phyloP scores from a whole-genome alignment of 2,329 filamentous ascomycete species.

The Aulographum hederae region DNA sequence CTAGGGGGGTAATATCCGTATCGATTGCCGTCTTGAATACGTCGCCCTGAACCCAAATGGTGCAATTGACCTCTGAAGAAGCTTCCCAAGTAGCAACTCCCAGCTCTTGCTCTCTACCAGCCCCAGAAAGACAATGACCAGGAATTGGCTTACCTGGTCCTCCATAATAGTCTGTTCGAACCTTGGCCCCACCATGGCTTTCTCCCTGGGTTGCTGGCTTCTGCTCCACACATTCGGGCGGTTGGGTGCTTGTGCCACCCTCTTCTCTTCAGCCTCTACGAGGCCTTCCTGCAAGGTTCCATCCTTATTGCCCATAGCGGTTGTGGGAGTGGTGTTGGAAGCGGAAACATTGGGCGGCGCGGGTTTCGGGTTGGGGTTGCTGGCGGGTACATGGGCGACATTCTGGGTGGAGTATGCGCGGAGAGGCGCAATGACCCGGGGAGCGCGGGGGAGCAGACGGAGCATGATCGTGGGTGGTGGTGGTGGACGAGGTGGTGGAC shows the following conservation, averaged over 20 bases:
- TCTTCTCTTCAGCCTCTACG: constrained; percentile 34
- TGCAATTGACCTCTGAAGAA: no score
- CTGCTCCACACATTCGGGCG: constrained; percentile 62
- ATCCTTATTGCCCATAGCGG: constrained; percentile 30
- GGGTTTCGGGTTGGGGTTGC: constrained; percentile 33
- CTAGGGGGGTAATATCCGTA: no score
- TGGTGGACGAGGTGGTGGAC: no score
- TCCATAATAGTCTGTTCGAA: constrained; percentile 96
- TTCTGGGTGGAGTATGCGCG: no score
- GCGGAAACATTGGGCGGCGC: constrained; percentile 35
- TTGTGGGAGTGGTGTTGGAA: constrained; percentile 40
- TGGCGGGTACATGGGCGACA: constrained; percentile 55
- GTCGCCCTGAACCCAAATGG: no score
- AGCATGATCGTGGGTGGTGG: background rate
- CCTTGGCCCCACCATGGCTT: constrained; percentile 81
- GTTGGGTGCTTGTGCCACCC: constrained; percentile 70
- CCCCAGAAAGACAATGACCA: background rate
- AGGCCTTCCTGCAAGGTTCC: constrained; percentile 35
- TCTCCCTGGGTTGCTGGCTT: constrained; percentile 62
- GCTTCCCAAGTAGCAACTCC: background rate
- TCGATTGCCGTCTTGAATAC: no score
- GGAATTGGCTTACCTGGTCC: constrained; percentile 49
- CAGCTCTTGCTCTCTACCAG: no score
- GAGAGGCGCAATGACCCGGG: constrained; percentile 46
- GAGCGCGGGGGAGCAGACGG: background rate